Evolutionary conservation across 129 eudicot genomes (phyloP), one percentile per base, ranked within the genome.

Genomic region (Escallonia rubra): DNA sequence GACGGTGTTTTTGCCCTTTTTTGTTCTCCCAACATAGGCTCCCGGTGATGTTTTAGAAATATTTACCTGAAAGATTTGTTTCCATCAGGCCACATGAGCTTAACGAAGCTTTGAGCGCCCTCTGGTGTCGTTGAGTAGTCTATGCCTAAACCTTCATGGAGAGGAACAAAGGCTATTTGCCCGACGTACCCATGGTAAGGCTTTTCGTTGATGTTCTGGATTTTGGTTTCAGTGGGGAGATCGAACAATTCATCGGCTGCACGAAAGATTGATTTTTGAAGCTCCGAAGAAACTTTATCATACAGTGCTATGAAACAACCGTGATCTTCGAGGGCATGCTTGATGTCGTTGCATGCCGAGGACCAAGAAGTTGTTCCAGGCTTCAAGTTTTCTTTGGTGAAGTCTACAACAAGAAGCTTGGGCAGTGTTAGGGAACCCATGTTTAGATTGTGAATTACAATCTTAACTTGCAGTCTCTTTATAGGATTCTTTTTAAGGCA

Each of bases 101-200:
- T 64, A 14, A 88, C 71, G 74, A 87, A 87, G 60, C 63, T 79
- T 64, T 79, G 61, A 43, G 48, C 80, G 16, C 78, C 81, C 50
- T 85, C 72, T 55, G 15, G 48, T 4, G 79, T 82, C 3, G 86
- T 78, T 4, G 86, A 73, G 14, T 85, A 51, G 42, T 84, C 88
- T 11, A 87, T 82, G 40, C 91, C 95, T 49, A 81, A 70, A 8
- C 86, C 84, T 67, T 87, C 95, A 13, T 79, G 84, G 38, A 84
- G 82, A 42, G 95, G 95, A 61, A 87, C 74, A 15, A 62, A 16
- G 4, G 80, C 54, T 13, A 85, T 77, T 59, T 85, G 82, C 13
- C 87, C 78, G 2, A 81, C 77, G 39, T 87, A 84, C n/a, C 95
- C 90, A 74, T 79, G 85, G 69, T 87, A 87, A 16, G 90, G 95